Evolutionary conservation across 805 yeast species (phyloP), one percentile per base, ranked within the genome.

Genomic region (Candida easanensis): DNA sequence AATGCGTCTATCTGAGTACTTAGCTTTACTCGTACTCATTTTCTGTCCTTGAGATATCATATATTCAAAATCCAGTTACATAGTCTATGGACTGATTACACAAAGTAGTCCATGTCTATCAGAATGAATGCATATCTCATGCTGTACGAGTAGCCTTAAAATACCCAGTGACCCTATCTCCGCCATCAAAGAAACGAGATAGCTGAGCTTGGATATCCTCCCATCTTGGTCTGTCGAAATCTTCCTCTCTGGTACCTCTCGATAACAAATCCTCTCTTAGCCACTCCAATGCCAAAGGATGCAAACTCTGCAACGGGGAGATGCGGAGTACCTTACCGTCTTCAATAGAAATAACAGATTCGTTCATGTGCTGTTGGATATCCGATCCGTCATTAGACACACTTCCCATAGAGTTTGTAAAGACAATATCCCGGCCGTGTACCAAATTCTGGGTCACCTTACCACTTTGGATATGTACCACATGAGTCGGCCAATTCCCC

Each of bases 401-500:
- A 9, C 18, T 37, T 1, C 21, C 22, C 11, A 14, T 22, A 2
- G 30, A 39, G 7, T 20, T 16, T 13, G 49, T 48, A 43, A 63
- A 71, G 15, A 55, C 49, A 14, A 71, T 57, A 32, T 70, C 68
- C 9, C 52, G 38, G 1, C 57, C 54, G 41, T 56, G 65, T n/a
- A 64, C 58, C 26, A 66, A 44, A 31, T 61, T 66, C 19, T 61
- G 58, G 9, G 71, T 51, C 8, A 79, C 72, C 19, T 64, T 60
- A 1, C 98, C 97, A 41, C 78, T 75, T 53, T 76, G 80, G 50
- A 93, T 68, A 63, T 93, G 99, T 13, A 82, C 72, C 8, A 93
- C 70, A 41, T 84, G 71, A 30, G 95, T 85, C 22, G 97, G 95
- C 96, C 98, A 93, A 36, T 74, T 71, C 13, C 88, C 88, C 44